These are phyloP conservation scores for Epichloe sp. DNA, from an alignment of 2,329 filamentous ascomycete genomes.

Conservation along the genomic window DNA sequence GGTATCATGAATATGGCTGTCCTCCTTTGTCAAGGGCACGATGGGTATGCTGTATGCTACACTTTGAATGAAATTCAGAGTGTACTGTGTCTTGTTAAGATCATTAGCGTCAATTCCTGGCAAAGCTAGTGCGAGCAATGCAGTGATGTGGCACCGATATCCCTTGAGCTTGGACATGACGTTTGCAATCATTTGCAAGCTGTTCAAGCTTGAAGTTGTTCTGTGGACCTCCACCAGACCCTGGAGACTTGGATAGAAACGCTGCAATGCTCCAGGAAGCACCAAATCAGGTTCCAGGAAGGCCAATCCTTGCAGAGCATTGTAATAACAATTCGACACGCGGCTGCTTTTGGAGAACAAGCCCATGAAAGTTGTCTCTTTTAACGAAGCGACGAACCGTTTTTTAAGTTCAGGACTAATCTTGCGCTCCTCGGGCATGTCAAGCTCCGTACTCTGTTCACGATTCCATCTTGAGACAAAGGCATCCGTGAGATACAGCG, in stretches of 20 bases:
- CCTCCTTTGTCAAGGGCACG: slow-evolving; percentile 51
- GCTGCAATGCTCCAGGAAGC: slow-evolving; percentile 80
- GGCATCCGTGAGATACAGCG: slow-evolving; percentile 85
- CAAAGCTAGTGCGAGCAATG: slow-evolving; percentile 78
- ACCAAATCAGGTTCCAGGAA: slow-evolving; percentile 87
- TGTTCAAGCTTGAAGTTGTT: slow-evolving; percentile 84
- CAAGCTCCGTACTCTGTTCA: slow-evolving; percentile 83
- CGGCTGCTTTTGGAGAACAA: slow-evolving; percentile 92
- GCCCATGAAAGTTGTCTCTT: slow-evolving; percentile 95
- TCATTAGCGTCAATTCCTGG: slow-evolving; percentile 98
- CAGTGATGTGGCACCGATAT: slow-evolving; percentile 93
- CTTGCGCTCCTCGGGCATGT: slow-evolving; percentile 64
- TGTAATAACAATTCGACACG: slow-evolving; percentile 82
- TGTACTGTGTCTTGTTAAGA: slow-evolving; percentile 89
- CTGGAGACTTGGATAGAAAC: slow-evolving; percentile 94
- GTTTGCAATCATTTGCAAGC: slow-evolving; percentile 82
- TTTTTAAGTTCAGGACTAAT: slow-evolving; percentile 73
- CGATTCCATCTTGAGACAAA: slow-evolving; percentile 98
- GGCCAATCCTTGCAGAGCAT: slow-evolving; percentile 76
- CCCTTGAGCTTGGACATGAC: slow-evolving; percentile 88
- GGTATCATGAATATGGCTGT: slow-evolving; percentile 56
- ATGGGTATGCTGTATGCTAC: slow-evolving; percentile 95
- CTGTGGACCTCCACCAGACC: slow-evolving; percentile 94
- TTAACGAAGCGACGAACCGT: slow-evolving; percentile 78
- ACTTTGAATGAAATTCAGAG: slow-evolving; percentile 86